Base-by-base conservation (phyloP, 2,329 filamentous ascomycete genomes). In the Pyrenophora tritici-repentis region DNA sequence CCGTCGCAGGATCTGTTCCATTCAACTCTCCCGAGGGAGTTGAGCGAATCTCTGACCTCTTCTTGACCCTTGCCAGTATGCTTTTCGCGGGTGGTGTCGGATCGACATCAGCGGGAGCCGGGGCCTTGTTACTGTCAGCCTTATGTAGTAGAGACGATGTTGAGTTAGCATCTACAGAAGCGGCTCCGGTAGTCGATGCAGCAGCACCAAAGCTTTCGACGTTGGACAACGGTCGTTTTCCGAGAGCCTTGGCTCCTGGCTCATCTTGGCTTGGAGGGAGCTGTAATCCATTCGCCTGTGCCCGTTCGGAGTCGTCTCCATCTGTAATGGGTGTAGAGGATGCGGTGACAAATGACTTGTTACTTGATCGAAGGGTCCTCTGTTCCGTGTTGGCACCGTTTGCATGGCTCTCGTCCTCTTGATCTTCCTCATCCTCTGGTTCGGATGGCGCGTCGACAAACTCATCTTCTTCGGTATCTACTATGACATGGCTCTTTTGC, bases 61-160 rank as follows among this genome's bases (percentile, higher is more conserved):
- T 55, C 56, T 58, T 71, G 5, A 61, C 63, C 40, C 58, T 63
- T 7, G 62, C 61, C 9, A 72, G 53, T 26, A 73, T 71, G 29
- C 66, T 62, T 22, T 59, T 70, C 3, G 67, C 41, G 1, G 63
- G 56, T 16, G 58, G 33, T 20, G 52, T 59, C 32, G 55, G 20
- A 35, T 65, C 62, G 47, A 53, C 49, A 42, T 64, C 53, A 56
- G 59, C 51, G 8, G 47, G 42, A 24, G 49, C 48, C 41, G 61
- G 54, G 57, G 59, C 58, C 66, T 73, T 71, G 42, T 58, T 63
- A 55, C 47, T 45, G 70, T 72, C 65, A 73, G 71, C 56, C 47
- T 66, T 69, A 35, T 53, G 71, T 42, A 74, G 60, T 58, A 74
- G 53, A 50, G 70, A 72, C 29, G 69, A 68, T 44, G 71, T 74